Evolutionary conservation across 495 filamentous ascomycete species (phyloP).

Genomic region (Cryomyces minteri): DNA sequence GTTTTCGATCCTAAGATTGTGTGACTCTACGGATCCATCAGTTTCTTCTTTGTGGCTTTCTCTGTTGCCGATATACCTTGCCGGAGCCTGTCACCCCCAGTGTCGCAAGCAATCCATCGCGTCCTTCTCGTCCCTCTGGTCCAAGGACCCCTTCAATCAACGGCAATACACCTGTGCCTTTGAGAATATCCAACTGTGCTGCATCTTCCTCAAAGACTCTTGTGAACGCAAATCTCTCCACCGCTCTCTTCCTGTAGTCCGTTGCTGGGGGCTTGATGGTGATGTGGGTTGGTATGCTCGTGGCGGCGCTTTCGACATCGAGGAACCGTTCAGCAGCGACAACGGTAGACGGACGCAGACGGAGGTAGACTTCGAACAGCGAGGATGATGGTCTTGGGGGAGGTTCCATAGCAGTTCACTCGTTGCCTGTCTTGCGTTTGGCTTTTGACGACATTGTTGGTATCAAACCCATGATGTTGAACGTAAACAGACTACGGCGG

Average conservation of each 20-base stretch:
- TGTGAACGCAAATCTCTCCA: slow-evolving; percentile 91
- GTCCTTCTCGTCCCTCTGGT: slow-evolving; percentile 45
- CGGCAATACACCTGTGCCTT: slow-evolving; percentile 55
- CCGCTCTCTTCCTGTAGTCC: slow-evolving; percentile 50
- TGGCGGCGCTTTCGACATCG: slow-evolving; percentile 41
- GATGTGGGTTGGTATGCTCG: slow-evolving; percentile 52
- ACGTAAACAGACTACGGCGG: too few relatives aligned
- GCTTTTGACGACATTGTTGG: too few relatives aligned
- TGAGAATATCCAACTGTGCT: slow-evolving; percentile 71
- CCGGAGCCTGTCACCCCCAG: slow-evolving; percentile 90
- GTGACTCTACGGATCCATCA: slow-evolving; percentile 44
- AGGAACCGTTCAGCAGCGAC: slow-evolving; percentile 47
- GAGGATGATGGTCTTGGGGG: slow-evolving; percentile 28
- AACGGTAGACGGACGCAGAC: slow-evolving; percentile 54
- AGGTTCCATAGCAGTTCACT: slow-evolving; percentile 11
- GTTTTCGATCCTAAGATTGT: slow-evolving; percentile 85
- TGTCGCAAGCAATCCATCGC: slow-evolving; percentile 82
- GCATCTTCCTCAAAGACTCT: slow-evolving; percentile 77
- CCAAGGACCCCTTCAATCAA: slow-evolving; percentile 66
- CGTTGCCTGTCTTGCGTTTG: too few relatives aligned
- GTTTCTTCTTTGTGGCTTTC: background rate
- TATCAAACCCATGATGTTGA: too few relatives aligned
- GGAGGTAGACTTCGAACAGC: slow-evolving; percentile 85
- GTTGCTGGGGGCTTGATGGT: slow-evolving; percentile 73
- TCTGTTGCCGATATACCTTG: slow-evolving; percentile 41